Conservation (phyloP, 768 basidiomycete species). For the Mrakia hoshinonis region DNA sequence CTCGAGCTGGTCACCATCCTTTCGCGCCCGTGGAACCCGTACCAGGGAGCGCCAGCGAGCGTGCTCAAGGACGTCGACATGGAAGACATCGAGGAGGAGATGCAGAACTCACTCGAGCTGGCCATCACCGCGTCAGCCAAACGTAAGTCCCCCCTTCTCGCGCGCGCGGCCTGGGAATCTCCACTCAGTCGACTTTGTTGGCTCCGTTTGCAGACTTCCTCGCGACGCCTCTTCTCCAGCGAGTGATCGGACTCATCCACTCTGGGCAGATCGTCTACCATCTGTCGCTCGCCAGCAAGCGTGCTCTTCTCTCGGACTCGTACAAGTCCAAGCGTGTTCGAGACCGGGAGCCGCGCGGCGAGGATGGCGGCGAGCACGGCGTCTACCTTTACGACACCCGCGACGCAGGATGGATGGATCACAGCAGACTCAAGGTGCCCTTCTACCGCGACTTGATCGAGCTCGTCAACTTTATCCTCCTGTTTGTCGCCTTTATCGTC, state of each 20-base stretch:
- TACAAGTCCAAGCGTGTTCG: conserved; percentile 48
- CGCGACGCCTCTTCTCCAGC: conserved; percentile 71
- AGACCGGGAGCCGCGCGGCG: neutral
- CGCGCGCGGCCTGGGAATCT: neutral
- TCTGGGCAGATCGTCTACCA: conserved; percentile 47
- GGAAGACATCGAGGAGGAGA: conserved; percentile 55
- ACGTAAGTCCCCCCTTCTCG: neutral
- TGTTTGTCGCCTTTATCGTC: conserved; percentile 9
- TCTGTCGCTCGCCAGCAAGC: conserved; percentile 40
- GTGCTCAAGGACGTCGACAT: conserved; percentile 61
- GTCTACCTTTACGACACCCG: conserved; percentile 35
- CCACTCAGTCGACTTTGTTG: neutral
- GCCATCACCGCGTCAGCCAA: neutral
- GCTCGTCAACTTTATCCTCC: conserved; percentile 11
- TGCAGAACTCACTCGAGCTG: conserved; percentile 75
- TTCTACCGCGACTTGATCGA: conserved; percentile 22
- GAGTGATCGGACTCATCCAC: conserved; percentile 79
- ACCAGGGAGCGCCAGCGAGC: conserved; percentile 49
- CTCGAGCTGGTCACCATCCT: conserved; percentile 71
- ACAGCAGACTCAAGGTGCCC: conserved; percentile 15
- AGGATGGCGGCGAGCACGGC: neutral
- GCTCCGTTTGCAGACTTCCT: conserved; percentile 56
- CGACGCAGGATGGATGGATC: conserved; percentile 50
- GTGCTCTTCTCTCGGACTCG: conserved; percentile 78
- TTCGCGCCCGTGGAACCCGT: conserved; percentile 74